These are phyloP conservation scores for Mortierella sp. DNA, from an alignment of 371 early-diverging fungal species.

Conservation along the genomic window DNA sequence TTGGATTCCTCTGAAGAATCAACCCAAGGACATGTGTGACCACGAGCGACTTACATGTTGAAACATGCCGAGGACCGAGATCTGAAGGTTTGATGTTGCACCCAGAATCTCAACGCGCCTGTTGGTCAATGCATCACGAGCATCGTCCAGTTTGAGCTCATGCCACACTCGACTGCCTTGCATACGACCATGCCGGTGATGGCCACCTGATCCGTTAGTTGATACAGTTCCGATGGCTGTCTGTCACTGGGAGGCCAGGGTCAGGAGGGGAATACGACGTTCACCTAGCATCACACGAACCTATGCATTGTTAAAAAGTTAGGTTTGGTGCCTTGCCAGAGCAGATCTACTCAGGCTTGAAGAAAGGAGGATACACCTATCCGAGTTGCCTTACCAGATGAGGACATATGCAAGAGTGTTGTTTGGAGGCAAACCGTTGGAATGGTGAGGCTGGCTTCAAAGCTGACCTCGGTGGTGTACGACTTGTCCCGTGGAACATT, in stretches of 20 bases:
- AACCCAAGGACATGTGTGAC: too few species aligned
- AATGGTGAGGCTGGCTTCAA: conserved; percentile 86
- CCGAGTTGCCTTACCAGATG: conserved; percentile 55
- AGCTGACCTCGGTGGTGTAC: conserved; percentile 90
- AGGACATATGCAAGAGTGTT: conserved; percentile 93
- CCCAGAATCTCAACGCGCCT: conserved; percentile 88
- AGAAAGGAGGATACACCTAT: background rate
- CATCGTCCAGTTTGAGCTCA: conserved; percentile 94
- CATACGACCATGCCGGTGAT: conserved; percentile 84
- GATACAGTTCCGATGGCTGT: conserved; percentile 81
- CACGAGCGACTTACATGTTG: conserved; percentile 67
- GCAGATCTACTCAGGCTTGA: background rate
- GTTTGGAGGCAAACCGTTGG: conserved; percentile 95
- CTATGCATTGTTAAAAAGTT: background rate
- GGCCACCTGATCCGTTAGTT: conserved; percentile 87
- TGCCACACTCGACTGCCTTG: conserved; percentile 90
- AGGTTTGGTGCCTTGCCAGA: background rate
- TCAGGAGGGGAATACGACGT: conserved; percentile 96
- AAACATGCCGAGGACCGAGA: conserved; percentile 83
- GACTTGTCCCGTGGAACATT: conserved; percentile 95
- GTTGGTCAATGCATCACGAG: conserved; percentile 91
- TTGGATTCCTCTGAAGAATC: background rate
- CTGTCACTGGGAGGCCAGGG: conserved; percentile 92
- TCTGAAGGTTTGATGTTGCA: conserved; percentile 83
- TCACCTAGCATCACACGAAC: conserved; percentile 68